These are phyloP conservation scores for Diaporthe nobilis DNA, from an alignment of 2,329 filamentous ascomycete genomes.

Conservation along the genomic window DNA sequence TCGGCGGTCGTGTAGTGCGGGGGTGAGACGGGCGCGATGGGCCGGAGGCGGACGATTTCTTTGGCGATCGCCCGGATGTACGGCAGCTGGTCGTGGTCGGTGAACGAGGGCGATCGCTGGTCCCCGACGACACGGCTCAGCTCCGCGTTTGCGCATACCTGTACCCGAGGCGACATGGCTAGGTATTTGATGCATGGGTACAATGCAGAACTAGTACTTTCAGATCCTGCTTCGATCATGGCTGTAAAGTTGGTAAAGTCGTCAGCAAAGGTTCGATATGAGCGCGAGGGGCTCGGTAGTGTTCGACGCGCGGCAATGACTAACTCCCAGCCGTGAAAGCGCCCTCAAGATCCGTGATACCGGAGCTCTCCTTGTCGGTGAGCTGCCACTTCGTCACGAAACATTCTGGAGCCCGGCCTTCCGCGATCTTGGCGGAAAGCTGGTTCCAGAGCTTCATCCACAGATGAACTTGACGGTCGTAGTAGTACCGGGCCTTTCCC, in stretches of 20 bases:
- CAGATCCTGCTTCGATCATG: not conserved
- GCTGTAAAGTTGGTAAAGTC: not conserved
- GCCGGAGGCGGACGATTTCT: not conserved
- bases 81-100: not conserved
- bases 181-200: not conserved
- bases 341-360: not conserved
- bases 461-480: not conserved
- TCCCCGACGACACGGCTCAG: not conserved
- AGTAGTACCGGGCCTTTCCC: not conserved
- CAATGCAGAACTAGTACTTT: not conserved
- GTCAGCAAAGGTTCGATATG: not conserved
- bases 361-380: not conserved
- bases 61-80: not conserved
- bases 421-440: not conserved
- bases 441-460: not conserved
- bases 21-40: not conserved
- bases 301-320: not conserved
- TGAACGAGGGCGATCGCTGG: not conserved
- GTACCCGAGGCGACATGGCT: not conserved
- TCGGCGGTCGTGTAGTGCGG: not conserved
- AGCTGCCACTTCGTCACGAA: not conserved
- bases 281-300: not conserved
- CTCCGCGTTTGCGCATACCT: not conserved
- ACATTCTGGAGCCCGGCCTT: not conserved
- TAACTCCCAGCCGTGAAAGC: not conserved